These are phyloP conservation scores for Monascus ruber DNA, from an alignment of 2,329 filamentous ascomycete species.

Conservation along the genomic window DNA sequence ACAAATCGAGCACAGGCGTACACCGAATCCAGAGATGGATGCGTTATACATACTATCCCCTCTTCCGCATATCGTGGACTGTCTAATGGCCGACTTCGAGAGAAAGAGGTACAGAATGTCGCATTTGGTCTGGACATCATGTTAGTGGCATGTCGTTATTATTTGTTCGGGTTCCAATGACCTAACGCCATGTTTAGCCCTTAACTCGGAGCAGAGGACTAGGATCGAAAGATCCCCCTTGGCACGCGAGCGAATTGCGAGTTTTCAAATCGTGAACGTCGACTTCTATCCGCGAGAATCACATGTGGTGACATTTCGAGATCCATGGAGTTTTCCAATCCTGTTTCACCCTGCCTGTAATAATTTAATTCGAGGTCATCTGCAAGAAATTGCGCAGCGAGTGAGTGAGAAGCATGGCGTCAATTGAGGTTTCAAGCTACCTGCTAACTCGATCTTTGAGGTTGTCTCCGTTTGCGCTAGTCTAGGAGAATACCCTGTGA, in stretches of 20 bases:
- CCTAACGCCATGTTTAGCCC: conserved; percentile 37
- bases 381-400: conserved; percentile 80
- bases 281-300: conserved; percentile 88
- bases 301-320: conserved; percentile 78
- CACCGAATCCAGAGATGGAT: conserved; percentile 79
- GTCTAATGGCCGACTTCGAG: conserved; percentile 85
- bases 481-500: conserved; percentile 84
- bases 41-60: conserved; percentile 87
- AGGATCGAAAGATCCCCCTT: conserved; percentile 61
- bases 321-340: conserved; percentile 90
- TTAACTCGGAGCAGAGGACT: conserved; percentile 58
- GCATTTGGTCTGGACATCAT: conserved; percentile 75
- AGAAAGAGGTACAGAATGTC: conserved; percentile 66
- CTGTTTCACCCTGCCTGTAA: conserved; percentile 89
- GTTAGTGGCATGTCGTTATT: conserved; percentile 29
- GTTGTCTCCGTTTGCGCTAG: conserved; percentile 80
- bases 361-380: conserved; percentile 65
- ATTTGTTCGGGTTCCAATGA: conserved; percentile 1
- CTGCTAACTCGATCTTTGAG: conserved; percentile 32
- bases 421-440: conserved; percentile 6
- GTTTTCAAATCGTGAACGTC: conserved; percentile 71
- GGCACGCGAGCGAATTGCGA: conserved; percentile 62
- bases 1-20: conserved; percentile 76
- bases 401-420: conserved; percentile 34
- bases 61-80: conserved; percentile 79